Evolutionary conservation across 352 stramenopile species (phyloP), one percentile per base, ranked within the genome.

Genomic region (Bremia lactucae): DNA sequence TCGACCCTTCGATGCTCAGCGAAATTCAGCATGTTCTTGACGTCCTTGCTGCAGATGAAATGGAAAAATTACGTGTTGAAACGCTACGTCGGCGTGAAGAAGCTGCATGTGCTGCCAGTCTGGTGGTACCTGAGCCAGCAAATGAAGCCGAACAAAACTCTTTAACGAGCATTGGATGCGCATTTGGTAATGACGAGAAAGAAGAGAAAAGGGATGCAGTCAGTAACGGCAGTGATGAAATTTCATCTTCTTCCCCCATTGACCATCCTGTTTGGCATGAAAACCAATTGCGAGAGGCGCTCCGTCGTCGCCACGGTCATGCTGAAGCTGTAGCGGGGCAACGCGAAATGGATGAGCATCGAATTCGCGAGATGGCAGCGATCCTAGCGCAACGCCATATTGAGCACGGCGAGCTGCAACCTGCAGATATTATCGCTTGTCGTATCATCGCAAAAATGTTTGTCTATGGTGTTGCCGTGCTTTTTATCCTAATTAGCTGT

Each of bases 11-110:
- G 20, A 79, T 87, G 73, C 62, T 87, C n/a, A 64, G 56, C 18
- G 73, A 87, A 37, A 74, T 87, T 26, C 73, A 87, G 42, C 66
- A 68, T 35, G 62, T 83, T 15, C 51, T 87, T 19, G 71, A 87
- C 31, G 51, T 53, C 9, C 57, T 81, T 7, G 59, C 57, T 11
- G 65, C 69, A 0, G 65, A 81, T 14, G 67, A 85, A 54, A 59
- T 69, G 31, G 65, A 68, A 40, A 59, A 68, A 34, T 59, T 62
- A 22, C 46, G 62, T 23, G 55, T 41, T 39, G 43, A 59, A 45
- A 40, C 29, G 51, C 39, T 59, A 25, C 48, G 54, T 45, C 53
- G 44, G 14, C 43, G 42, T 55, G 38, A 63, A 52, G 52, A 68
- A 22, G 59, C 59, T 7, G 52, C 63, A 15, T 65, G 65, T 22